A percentile compares a stretch with the other conserved stretches of the same genome.
Conservation (phyloP, 139 green algal genomes). For the Spirogloea muscicola region DNA sequence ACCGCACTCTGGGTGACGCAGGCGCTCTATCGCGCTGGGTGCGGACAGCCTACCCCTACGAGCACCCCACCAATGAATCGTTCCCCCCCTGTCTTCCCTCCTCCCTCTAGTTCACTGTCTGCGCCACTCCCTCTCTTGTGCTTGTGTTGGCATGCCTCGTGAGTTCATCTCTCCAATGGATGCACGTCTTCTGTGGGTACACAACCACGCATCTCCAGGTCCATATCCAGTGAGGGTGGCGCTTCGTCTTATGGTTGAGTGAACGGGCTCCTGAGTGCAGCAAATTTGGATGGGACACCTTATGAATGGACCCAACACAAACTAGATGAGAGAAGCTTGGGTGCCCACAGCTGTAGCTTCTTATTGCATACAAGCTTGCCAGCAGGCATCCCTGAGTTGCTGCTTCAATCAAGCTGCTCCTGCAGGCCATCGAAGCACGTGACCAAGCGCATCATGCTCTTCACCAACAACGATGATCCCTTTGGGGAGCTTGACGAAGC, state of each 20-base stretch:
- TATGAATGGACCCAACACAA: not conserved
- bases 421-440: slow-evolving; percentile 14
- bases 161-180: slow-evolving; percentile 7
- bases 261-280: not conserved
- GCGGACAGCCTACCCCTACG: too few relatives aligned
- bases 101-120: not conserved
- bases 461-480: slow-evolving; percentile 43
- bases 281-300: not conserved
- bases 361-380: slow-evolving; percentile 17
- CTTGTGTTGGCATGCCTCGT: not conserved
- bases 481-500: slow-evolving; percentile 9
- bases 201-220: not conserved
- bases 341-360: not conserved
- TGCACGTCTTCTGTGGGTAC: not conserved
- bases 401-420: not conserved
- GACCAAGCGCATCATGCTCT: slow-evolving; percentile 30
- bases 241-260: not conserved
- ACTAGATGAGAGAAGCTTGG: not conserved
- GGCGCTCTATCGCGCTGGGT: too few relatives aligned
- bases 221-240: not conserved
- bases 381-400: too few relatives aligned
- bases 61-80: too few relatives aligned
- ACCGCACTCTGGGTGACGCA: too few relatives aligned
- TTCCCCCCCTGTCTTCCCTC: not conserved
- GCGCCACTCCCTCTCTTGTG: not conserved